phyloP scores from a whole-genome alignment of 345 rosid genomes.

The Rhizophora apiculata region DNA sequence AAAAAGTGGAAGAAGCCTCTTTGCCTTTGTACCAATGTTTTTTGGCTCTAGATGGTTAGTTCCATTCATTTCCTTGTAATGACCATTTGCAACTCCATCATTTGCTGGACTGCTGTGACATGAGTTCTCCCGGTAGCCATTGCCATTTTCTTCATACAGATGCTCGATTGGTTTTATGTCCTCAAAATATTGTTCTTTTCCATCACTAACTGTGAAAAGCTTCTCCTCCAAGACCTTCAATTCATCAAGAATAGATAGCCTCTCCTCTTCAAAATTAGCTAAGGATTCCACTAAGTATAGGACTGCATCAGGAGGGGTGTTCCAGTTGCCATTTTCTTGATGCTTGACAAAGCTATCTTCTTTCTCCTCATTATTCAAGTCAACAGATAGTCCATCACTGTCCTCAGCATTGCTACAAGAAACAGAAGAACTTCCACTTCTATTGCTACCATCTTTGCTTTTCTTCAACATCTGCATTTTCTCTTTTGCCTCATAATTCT shows the following conservation, averaged over 20 bases:
- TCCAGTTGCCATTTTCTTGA: conserved; percentile 35
- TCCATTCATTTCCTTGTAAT: conserved; percentile 56
- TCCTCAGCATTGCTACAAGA: conserved; percentile 67
- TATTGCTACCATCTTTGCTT: conserved; percentile 33
- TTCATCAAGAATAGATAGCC: conserved; percentile 77
- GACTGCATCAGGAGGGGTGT: conserved; percentile 73
- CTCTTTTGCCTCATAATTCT: conserved; percentile 70
- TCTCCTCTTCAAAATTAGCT: conserved; percentile 73
- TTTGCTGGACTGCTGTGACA: conserved; percentile 30
- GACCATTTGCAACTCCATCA: conserved; percentile 51
- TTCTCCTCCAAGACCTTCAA: conserved; percentile 89
- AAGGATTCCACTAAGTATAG: conserved; percentile 71
- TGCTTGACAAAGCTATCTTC: conserved; percentile 31
- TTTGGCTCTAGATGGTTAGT: conserved; percentile 31
- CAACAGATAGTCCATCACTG: conserved; percentile 52
- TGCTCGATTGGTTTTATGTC: conserved; percentile 42
- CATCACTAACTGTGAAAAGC: conserved; percentile 49
- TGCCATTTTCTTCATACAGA: conserved; percentile 37
- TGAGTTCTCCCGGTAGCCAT: conserved; percentile 33
- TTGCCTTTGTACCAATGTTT: conserved; percentile 50
- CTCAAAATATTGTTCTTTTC: conserved; percentile 48
- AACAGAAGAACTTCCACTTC: conserved; percentile 52
- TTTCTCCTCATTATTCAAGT: conserved; percentile 46
- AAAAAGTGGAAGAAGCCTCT: conserved; percentile 86
- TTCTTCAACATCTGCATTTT: conserved; percentile 41